Percentiles rank a stretch among this genome's conserved stretches.
Conservation (phyloP, 2,329 filamentous ascomycete species). For the Aspergillus sp. region DNA sequence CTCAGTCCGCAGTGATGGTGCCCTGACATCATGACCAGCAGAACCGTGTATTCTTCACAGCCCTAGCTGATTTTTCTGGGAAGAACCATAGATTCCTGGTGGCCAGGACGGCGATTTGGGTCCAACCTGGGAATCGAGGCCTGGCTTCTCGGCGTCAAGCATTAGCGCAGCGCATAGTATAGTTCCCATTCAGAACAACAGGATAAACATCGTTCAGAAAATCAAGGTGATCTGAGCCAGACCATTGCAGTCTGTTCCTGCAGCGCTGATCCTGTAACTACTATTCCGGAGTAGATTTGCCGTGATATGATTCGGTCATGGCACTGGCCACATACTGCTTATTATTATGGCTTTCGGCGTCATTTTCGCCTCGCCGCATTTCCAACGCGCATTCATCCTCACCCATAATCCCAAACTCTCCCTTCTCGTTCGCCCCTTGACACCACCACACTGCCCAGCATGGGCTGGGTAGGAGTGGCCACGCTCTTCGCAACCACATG, state of each 20-base stretch:
- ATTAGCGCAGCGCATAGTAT: too few species aligned
- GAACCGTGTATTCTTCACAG: not conserved
- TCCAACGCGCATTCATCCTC: not conserved
- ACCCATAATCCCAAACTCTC: not conserved
- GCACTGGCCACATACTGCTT: too few species aligned
- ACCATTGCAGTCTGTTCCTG: too few species aligned
- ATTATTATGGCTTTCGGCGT: too few species aligned
- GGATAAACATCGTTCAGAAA: too few species aligned
- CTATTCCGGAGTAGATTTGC: too few species aligned
- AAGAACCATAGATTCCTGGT: not conserved
- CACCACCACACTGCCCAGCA: constrained; percentile 15
- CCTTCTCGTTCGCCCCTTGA: not conserved
- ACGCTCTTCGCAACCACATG: constrained; percentile 32
- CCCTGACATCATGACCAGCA: constrained; percentile 22
- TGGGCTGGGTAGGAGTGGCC: constrained; percentile 37
- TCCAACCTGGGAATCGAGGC: too few species aligned
- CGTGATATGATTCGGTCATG: too few species aligned
- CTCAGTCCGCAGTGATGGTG: constrained; percentile 14
- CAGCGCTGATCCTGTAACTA: too few species aligned
- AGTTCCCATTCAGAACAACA: too few species aligned
- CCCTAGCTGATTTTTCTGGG: not conserved
- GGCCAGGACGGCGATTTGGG: not conserved
- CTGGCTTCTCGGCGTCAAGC: too few species aligned
- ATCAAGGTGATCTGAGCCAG: too few species aligned
- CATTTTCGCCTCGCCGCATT: not conserved